Evolutionary conservation across 495 filamentous ascomycete species (phyloP), one percentile per base, ranked within the genome.

Genomic region (Acidomyces sp.): DNA sequence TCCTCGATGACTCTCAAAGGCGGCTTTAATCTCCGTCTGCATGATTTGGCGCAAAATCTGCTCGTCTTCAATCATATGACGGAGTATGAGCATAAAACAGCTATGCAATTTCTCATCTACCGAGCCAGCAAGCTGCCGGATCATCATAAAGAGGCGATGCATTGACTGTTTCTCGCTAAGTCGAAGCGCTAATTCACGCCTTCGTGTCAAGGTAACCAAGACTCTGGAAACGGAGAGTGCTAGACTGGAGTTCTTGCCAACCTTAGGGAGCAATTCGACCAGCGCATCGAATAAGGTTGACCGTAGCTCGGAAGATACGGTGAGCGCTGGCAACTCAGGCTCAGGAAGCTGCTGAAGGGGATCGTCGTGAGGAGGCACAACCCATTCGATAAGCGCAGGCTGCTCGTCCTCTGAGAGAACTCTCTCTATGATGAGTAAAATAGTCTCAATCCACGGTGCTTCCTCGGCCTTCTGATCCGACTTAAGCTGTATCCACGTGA

Each of bases 11-110:
- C 45, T 23, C 41, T 81, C 69, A 42, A 93, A 80, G 54, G 70
- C 78, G 15, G 75, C 59, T 39, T 78, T 72, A 51, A 99, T 94
- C 52, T 96, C 90, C 26, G 79, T 80, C 39, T 80, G 70, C 85
- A 99, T 95, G 53, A 95, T 77, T 51, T 93, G 82, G 36, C 82
- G 84, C 26, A 95, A 69, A 0, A 79, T 88, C 34, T 85, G 75
- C 38, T 90, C 85, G 51, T 99, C 92, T 61, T 99, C 90, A 27
- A 95, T 71, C 12, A 96, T 80, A 55, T 99, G 90, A 17, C 92
- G 76, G 34, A 99, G 65, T 33, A 96, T 77, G 17, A 92, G 63
- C 73, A 96, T 80, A 39, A 96, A 77, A 6, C 78, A 71, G 48
- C 78, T 78, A 51, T 81, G 83, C 4, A 96, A 68, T 35, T 78